These are phyloP conservation scores for Populus euphratica DNA, from an alignment of 345 rosid species.

Conservation along the genomic window DNA sequence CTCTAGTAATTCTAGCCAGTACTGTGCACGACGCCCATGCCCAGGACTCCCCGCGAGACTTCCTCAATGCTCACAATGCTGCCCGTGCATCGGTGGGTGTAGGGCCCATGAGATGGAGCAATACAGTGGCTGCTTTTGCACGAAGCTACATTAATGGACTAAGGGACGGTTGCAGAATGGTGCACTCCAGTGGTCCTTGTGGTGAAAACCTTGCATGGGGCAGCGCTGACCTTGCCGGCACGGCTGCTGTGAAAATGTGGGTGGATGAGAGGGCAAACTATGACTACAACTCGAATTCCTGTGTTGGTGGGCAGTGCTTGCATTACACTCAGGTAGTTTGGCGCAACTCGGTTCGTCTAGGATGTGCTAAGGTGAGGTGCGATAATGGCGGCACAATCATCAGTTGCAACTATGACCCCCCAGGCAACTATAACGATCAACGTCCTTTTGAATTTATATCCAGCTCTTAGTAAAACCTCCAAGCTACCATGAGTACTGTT, in stretches of 20 bases:
- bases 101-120: conserved; percentile 38
- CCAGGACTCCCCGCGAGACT: conserved; percentile 25
- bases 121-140: conserved; percentile 36
- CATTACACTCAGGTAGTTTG: conserved; percentile 42
- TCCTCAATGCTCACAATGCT: conserved; percentile 24
- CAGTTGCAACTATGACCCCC: conserved; percentile 33
- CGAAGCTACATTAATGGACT: conserved; percentile 23
- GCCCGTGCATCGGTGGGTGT: conserved; percentile 25
- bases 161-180: conserved; percentile 27
- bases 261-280: conserved; percentile 22
- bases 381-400: conserved; percentile 22
- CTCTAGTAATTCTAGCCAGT: not conserved
- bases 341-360: conserved; percentile 2
- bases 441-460: conserved; percentile 10
- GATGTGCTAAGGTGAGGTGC: conserved; percentile 29
- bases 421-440: conserved; percentile 1
- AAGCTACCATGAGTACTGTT: not conserved
- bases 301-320: conserved; percentile 11
- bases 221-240: conserved; percentile 10
- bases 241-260: conserved; percentile 27
- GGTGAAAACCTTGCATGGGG: conserved; percentile 41
- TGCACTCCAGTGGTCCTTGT: conserved; percentile 34
- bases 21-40: conserved; percentile 1
- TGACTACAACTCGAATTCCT: conserved; percentile 16
- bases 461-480: not conserved